Evolutionary conservation across 352 stramenopile species (phyloP).

Genomic region (Globisporangium recalcitrans): DNA sequence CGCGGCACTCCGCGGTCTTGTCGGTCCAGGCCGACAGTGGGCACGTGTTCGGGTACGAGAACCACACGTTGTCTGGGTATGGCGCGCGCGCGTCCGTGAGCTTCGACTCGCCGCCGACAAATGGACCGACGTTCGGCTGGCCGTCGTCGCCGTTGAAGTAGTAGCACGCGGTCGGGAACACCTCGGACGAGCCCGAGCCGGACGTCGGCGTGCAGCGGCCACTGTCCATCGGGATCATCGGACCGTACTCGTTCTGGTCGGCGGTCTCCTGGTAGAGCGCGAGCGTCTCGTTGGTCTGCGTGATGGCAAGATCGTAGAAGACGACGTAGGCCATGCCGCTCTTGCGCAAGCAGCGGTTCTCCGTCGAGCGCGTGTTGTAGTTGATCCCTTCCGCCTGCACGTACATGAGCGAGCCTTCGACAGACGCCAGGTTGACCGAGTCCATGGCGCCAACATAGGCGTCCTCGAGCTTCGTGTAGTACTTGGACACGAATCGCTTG

Average conservation of each 20-base stretch:
- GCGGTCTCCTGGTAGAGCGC: slow-evolving; percentile 28
- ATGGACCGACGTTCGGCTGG: slow-evolving; percentile 59
- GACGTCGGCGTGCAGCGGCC: slow-evolving; percentile 49
- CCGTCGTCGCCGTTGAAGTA: slow-evolving; percentile 64
- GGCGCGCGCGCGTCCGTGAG: slow-evolving; percentile 29
- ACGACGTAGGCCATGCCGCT: slow-evolving; percentile 55
- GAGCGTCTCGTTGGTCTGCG: slow-evolving; percentile 3
- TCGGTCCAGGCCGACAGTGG: slow-evolving; percentile 42
- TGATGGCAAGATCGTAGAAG: slow-evolving; percentile 75
- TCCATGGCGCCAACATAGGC: slow-evolving; percentile 67
- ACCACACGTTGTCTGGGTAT: slow-evolving; percentile 56
- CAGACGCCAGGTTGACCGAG: slow-evolving; percentile 74
- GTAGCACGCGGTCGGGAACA: slow-evolving; percentile 48
- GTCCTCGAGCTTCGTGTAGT: slow-evolving; percentile 46
- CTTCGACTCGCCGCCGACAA: slow-evolving; percentile 43
- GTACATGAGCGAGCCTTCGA: slow-evolving; percentile 86
- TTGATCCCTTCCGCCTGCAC: slow-evolving; percentile 24
- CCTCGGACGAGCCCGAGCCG: slow-evolving; percentile 18
- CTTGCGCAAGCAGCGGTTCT: slow-evolving; percentile 56
- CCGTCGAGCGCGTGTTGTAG: slow-evolving; percentile 50
- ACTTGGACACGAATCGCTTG: slow-evolving; percentile 55
- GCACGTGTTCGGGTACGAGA: slow-evolving; percentile 68
- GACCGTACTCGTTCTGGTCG: slow-evolving; percentile 56
- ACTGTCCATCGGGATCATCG: slow-evolving; percentile 61
- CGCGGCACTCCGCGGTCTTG: slow-evolving; percentile 45